These are phyloP conservation scores for Monosporascus sp. DNA, from an alignment of 2,329 filamentous ascomycete genomes.

Conservation along the genomic window DNA sequence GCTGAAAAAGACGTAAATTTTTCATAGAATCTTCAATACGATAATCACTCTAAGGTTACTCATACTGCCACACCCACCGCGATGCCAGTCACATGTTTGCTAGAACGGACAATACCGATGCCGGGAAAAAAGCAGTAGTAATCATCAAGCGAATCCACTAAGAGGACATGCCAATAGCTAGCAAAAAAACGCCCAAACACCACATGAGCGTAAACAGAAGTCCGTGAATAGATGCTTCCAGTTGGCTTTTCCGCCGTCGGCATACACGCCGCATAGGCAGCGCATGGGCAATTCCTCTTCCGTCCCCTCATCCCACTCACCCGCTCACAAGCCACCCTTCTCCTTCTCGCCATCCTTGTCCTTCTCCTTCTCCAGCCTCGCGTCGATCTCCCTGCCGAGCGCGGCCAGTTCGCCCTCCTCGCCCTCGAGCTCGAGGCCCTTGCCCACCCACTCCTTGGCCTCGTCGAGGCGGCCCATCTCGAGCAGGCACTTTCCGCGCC, in stretches of 20 bases:
- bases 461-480: conserved; percentile 90
- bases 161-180: no score
- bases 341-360: conserved; percentile 2
- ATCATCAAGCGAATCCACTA: no score
- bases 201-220: not conserved
- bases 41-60: no score
- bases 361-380: conserved; percentile 36
- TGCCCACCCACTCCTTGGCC: conserved; percentile 70
- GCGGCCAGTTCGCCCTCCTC: conserved; percentile 59
- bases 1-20: no score
- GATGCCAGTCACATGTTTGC: no score
- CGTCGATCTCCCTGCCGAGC: conserved; percentile 58
- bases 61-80: no score
- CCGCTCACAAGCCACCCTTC: not conserved
- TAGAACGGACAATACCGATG: no score
- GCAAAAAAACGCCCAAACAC: not conserved
- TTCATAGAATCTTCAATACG: no score
- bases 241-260: not conserved
- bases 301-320: no score
- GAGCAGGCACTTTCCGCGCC: conserved; percentile 73
- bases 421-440: conserved; percentile 78
- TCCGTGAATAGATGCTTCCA: not conserved
- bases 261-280: not conserved
- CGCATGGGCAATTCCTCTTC: no score
- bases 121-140: no score